phyloP scores from a whole-genome alignment of 306 rosid genomes.

The Begonia fuchsioides region DNA sequence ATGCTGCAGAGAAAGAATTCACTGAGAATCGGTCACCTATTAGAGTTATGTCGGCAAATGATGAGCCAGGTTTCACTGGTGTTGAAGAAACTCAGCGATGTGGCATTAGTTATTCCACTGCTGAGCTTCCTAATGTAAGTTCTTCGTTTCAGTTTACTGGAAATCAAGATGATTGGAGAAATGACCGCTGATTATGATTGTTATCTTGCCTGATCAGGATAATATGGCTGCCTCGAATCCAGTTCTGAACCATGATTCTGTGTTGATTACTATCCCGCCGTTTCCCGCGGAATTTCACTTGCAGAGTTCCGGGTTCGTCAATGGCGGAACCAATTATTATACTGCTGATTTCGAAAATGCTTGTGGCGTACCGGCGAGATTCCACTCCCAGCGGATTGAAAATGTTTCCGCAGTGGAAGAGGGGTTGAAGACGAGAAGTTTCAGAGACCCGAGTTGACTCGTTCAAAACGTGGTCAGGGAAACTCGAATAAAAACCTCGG shows the following conservation, averaged over 20 bases:
- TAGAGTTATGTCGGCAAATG: constrained; percentile 29
- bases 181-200: background rate
- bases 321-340: constrained; percentile 10
- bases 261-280: too few species aligned
- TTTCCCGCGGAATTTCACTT: constrained; percentile 19
- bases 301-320: constrained; percentile 18
- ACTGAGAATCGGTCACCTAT: constrained; percentile 45
- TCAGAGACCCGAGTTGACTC: constrained; percentile 51
- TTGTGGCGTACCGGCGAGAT: constrained; percentile 11
- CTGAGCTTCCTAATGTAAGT: constrained; percentile 29
- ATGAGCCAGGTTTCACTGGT: constrained; percentile 37
- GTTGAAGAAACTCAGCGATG: constrained; percentile 4
- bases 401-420: constrained; percentile 12
- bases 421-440: constrained; percentile 6
- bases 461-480: constrained; percentile 74
- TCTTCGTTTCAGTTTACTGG: background rate
- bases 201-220: constrained; percentile 20
- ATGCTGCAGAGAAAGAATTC: constrained; percentile 7
- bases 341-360: background rate
- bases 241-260: constrained; percentile 27
- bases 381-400: constrained; percentile 64
- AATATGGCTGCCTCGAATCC: constrained; percentile 13
- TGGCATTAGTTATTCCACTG: constrained; percentile 6
- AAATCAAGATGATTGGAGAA: background rate
- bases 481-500: constrained; percentile 45